Percentiles rank a stretch among this genome's conserved stretches.
Evolutionary conservation across 257 asterid species (phyloP).

Genomic region (Solanum corneliomulleri): DNA sequence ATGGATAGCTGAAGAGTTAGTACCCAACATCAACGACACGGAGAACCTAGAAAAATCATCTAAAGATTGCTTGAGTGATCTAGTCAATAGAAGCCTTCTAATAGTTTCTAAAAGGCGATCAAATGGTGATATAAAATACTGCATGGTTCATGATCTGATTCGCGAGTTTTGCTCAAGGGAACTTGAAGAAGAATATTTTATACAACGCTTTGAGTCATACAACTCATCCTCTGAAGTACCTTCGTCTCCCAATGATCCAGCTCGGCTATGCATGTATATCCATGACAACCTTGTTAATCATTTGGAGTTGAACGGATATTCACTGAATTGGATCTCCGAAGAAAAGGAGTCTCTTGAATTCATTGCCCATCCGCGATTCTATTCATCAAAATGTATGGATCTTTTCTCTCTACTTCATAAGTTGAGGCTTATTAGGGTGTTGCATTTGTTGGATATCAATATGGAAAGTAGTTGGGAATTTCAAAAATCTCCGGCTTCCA

Average conservation of each 20-base stretch:
- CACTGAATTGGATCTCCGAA: neutral
- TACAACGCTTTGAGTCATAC: neutral
- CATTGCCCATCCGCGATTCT: neutral
- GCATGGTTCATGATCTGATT: neutral
- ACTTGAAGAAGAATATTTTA: neutral
- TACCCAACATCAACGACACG: neutral
- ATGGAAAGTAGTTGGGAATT: neutral
- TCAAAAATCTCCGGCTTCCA: neutral
- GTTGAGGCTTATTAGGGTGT: neutral
- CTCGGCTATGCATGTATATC: neutral
- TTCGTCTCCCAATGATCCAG: neutral
- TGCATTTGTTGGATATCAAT: neutral
- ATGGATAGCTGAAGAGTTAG: constrained; percentile 5
- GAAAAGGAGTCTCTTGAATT: neutral
- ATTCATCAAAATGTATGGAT: neutral
- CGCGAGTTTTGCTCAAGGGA: neutral
- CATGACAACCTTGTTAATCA: neutral
- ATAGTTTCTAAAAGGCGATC: neutral
- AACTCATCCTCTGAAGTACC: neutral
- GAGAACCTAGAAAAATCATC: neutral
- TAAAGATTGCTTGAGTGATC: constrained; percentile 1
- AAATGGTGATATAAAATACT: neutral
- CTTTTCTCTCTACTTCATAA: neutral
- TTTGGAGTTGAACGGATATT: neutral
- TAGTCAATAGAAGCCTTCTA: neutral